A percentile compares a stretch with the other conserved stretches of the same genome.
Conservation (phyloP, 257 asterid genomes). For the Echium plantagineum region DNA sequence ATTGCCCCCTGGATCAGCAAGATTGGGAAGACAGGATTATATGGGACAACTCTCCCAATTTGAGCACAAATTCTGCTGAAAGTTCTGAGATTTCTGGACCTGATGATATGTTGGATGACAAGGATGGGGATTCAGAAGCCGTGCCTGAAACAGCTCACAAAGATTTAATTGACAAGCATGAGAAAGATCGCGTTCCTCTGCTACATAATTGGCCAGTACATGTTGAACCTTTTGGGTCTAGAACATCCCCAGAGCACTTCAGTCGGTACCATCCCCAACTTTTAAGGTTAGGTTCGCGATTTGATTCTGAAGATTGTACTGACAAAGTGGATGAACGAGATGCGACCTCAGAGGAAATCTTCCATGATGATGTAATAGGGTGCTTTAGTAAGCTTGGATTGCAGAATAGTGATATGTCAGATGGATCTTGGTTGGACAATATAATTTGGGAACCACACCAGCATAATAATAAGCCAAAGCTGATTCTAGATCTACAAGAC, state of each 20-base stretch:
- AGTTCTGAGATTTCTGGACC: slow-evolving; percentile 84
- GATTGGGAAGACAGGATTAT: slow-evolving; percentile 93
- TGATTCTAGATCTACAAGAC: slow-evolving; percentile 87
- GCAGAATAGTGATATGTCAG: slow-evolving; percentile 64
- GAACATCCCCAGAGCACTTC: slow-evolving; percentile 16
- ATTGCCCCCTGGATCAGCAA: slow-evolving; percentile 79
- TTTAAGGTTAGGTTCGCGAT: slow-evolving; percentile 62
- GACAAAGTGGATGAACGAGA: slow-evolving; percentile 31
- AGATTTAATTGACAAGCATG: slow-evolving; percentile 30
- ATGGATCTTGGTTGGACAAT: slow-evolving; percentile 82
- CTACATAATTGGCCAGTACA: slow-evolving; percentile 25
- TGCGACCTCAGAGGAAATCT: slow-evolving; percentile 26
- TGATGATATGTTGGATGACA: slow-evolving; percentile 49
- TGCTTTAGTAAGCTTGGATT: slow-evolving; percentile 62
- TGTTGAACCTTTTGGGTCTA: slow-evolving; percentile 63
- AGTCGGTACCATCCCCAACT: slow-evolving; percentile 71
- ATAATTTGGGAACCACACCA: slow-evolving; percentile 81
- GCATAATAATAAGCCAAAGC: slow-evolving; percentile 53
- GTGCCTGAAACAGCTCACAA: slow-evolving; percentile 17
- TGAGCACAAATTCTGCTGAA: slow-evolving; percentile 43
- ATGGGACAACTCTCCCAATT: slow-evolving; percentile 73
- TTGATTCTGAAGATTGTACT: slow-evolving; percentile 25
- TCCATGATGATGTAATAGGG: slow-evolving; percentile 40
- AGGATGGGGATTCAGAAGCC: slow-evolving; percentile 26
- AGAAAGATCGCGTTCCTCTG: slow-evolving; percentile 28